Evolutionary conservation across 768 basidiomycete genomes (phyloP), one percentile per base, ranked within the genome.

Genomic region (Psilocybe azurescens): DNA sequence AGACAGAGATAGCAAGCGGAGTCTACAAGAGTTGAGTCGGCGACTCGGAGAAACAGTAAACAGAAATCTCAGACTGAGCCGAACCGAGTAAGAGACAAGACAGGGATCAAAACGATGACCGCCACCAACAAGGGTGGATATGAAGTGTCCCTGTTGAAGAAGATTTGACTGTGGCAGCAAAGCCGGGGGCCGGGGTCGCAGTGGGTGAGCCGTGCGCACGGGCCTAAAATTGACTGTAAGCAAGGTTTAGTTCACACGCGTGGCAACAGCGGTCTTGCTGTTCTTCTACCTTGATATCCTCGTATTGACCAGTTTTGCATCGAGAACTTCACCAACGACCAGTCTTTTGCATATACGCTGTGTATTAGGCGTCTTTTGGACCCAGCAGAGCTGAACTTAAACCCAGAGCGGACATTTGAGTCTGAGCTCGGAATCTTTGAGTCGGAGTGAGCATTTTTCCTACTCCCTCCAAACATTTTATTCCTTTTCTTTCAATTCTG

Each of bases 371-470:
- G 28, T 16, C 55, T 56, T 56, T 54, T 39, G 39, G 48, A 53
- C 51, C 56, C 57, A 59, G 61, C 51, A 16, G 29, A 20, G 56
- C 61, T 63, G 56, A 59, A 63, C 44, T 59, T 63, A 52, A 63
- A 63, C 53, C 61, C 61, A 47, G 56, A 58, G 63, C 63, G 60
- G 64, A 66, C 63, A 65, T 72, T 73, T 71, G 68, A 78, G 75
- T 79, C 78, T 78, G 75, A 79, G 78, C 79, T 78, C 78, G 73
- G 77, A 76, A 76, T 71, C 76, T 78, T 79, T 79, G 72, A 79
- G 73, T 79, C 79, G 78, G 79, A 80, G 80, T 79, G 76, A 77
- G 77, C 73, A 72, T 74, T 77, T 73, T 75, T 74, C 68, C 62
- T 72, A 70, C 69, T 69, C 71, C 49, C 24, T 59, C 46, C n/a